phyloP scores from a whole-genome alignment of 768 basidiomycete genomes.

The Suillus americanus region DNA sequence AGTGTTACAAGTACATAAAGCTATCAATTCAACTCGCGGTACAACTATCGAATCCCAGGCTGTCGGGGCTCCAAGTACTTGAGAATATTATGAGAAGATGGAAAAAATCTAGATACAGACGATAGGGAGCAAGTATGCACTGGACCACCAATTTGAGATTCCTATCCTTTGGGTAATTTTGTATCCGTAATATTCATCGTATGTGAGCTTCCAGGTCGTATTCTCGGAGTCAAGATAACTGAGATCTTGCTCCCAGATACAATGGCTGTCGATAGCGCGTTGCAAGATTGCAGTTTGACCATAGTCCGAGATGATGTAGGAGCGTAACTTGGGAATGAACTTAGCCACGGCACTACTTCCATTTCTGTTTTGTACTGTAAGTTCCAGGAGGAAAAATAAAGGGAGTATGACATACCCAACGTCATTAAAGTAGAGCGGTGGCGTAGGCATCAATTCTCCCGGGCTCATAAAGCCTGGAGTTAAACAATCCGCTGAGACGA shows the following conservation, averaged over 20 bases:
- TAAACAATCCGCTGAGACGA: neutral
- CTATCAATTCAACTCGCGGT: neutral
- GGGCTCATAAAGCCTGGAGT: neutral
- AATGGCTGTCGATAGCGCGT: neutral
- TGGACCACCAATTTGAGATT: neutral
- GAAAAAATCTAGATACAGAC: neutral
- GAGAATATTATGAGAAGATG: neutral
- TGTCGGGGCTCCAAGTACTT: neutral
- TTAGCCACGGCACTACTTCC: neutral
- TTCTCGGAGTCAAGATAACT: neutral
- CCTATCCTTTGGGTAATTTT: neutral
- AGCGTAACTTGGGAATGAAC: neutral
- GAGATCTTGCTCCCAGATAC: neutral
- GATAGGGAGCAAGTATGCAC: neutral
- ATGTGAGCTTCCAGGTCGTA: neutral
- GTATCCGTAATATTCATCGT: neutral
- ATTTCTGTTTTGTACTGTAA: neutral
- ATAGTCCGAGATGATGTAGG: slow-evolving; percentile 3
- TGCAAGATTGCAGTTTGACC: neutral
- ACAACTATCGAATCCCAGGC: neutral
- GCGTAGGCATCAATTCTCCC: neutral
- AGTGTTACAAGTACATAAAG: neutral
- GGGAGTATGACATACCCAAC: neutral
- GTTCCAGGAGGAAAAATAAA: neutral
- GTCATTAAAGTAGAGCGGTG: neutral